These are phyloP conservation scores for Sugiyamaella qingdaonensis DNA, from an alignment of 805 yeast genomes.

Conservation along the genomic window DNA sequence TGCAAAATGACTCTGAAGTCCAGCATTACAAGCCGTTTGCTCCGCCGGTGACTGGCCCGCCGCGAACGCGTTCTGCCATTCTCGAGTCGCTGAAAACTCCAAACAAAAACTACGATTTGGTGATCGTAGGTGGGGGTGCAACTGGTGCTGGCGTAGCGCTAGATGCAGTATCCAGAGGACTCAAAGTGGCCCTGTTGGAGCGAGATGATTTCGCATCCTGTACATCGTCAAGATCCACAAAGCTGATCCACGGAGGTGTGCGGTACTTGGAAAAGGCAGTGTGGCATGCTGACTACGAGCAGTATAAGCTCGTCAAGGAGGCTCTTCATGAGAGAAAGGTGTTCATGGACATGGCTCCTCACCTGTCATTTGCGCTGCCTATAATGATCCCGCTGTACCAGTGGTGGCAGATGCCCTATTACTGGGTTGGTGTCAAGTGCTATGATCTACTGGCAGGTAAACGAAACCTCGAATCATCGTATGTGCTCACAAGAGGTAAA, in stretches of 20 bases:
- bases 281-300: slow-evolving; percentile 86
- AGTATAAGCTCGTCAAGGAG: slow-evolving; percentile 81
- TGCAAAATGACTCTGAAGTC: neutral
- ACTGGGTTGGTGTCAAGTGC: slow-evolving; percentile 84
- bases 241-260: slow-evolving; percentile 97
- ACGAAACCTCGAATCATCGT: slow-evolving; percentile 77
- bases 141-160: slow-evolving; percentile 91
- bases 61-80: slow-evolving; percentile 28
- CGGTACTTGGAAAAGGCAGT: slow-evolving; percentile 92
- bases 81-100: slow-evolving; percentile 27
- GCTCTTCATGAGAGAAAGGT: slow-evolving; percentile 84
- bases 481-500: slow-evolving; percentile 59
- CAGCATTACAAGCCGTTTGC: slow-evolving; percentile 11
- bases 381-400: slow-evolving; percentile 94
- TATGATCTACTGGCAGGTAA: slow-evolving; percentile 91
- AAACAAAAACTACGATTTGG: slow-evolving; percentile 62
- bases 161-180: slow-evolving; percentile 87
- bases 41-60: slow-evolving; percentile 17
- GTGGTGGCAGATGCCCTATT: slow-evolving; percentile 95
- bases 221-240: slow-evolving; percentile 89
- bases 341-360: slow-evolving; percentile 88
- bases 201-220: slow-evolving; percentile 88
- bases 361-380: slow-evolving; percentile 78
- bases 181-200: slow-evolving; percentile 82
- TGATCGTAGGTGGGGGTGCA: slow-evolving; percentile 95